A percentile compares a stretch with the other conserved stretches of the same genome.
phyloP scores from a whole-genome alignment of 1,139 yeast species.

The Yamadazyma sp. region DNA sequence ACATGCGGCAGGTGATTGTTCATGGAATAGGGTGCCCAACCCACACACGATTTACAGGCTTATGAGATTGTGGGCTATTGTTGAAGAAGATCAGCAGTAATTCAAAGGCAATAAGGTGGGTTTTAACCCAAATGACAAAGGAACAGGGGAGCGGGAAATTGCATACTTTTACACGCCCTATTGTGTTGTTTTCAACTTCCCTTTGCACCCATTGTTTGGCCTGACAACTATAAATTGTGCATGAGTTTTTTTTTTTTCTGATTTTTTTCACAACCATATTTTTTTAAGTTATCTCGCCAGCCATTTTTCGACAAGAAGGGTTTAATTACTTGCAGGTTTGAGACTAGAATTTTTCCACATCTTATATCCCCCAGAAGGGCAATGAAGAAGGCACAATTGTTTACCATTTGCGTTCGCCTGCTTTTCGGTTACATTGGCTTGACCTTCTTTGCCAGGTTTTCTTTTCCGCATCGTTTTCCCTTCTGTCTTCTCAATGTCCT shows the following conservation, averaged over 20 bases:
- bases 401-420: not conserved
- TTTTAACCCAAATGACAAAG: too few relatives aligned
- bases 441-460: too few relatives aligned
- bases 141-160: not conserved
- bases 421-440: not conserved
- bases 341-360: too few relatives aligned
- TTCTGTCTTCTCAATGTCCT: too few relatives aligned
- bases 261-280: too few relatives aligned
- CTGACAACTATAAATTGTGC: slow-evolving; percentile 4
- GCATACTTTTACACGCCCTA: not conserved
- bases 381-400: not conserved
- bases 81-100: too few relatives aligned
- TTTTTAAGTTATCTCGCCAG: not conserved
- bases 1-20: too few relatives aligned
- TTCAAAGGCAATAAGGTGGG: too few relatives aligned
- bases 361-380: not conserved
- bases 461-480: too few relatives aligned
- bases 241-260: not conserved
- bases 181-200: not conserved
- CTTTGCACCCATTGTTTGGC: slow-evolving; percentile 1
- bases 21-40: too few relatives aligned
- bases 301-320: not conserved
- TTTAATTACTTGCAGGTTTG: not conserved
- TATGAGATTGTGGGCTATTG: too few relatives aligned
- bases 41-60: too few relatives aligned